Base-by-base conservation (phyloP, 805 yeast genomes). In the Starmera caribaea region DNA sequence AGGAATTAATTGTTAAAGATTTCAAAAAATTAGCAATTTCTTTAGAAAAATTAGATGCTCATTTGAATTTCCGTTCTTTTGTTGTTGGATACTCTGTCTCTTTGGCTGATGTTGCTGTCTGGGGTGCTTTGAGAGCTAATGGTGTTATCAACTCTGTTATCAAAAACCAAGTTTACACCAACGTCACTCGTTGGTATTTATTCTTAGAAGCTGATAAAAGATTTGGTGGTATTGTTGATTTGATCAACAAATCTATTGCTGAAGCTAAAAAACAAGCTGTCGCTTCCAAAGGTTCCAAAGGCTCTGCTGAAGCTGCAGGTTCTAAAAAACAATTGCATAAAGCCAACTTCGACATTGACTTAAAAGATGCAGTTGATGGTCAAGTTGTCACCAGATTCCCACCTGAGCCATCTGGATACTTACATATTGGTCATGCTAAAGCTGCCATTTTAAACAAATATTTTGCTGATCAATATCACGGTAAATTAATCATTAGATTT, bases 331-430 rank as follows among this genome's bases (percentile, higher is more conserved):
- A 21, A 63, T 69, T 79, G 39, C 94, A 87, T 72, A 86, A 87
- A 68, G 97, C 98, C 46, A 89, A 83, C 63, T 92, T 83, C 51
- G 97, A 89, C 60, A 92, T 92, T 55, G 92, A 86, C 55, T 76
- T 92, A 49, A 84, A 83, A 43, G 94, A 79, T 59, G 99, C 99
- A 43, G 79, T 74, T 55, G 79, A 82, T 42, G 99, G 99, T 48
- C 70, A 89, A 65, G 99, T 92, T 42, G 97, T 94, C 40, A 94
- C 98, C 40, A 83, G 99, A 68, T 92, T 92, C 79, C 98, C 96
- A 38, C 97, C 97, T 46, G 97, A 88, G 69, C 97, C 97, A 41
- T 82, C 92, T 65, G 97, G 97, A 66, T 88, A 86, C 63, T 73
- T 88, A 63, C 97, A 88, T 65, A 88, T 88, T 64, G 97, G 99